A percentile compares a stretch with the other conserved stretches of the same genome.
These are phyloP conservation scores for Yamadazyma nakazawae DNA, from an alignment of 805 yeast species.

Conservation along the genomic window DNA sequence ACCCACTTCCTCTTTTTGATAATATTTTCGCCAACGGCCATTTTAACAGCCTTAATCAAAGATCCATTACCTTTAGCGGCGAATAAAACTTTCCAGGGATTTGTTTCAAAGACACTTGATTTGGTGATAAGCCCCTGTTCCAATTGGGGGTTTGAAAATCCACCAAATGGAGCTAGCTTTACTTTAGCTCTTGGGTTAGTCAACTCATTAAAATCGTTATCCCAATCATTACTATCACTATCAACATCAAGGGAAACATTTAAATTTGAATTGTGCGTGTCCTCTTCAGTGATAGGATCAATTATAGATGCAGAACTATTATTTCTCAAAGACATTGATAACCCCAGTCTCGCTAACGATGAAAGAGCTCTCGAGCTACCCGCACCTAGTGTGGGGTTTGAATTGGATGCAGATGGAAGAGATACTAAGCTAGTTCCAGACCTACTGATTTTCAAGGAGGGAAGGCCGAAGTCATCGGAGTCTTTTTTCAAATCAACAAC, in stretches of 20 bases:
- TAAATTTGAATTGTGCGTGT: slow-evolving; percentile 15
- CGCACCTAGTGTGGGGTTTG: slow-evolving; percentile 1
- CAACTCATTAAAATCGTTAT: slow-evolving; percentile 25
- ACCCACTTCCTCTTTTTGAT: slow-evolving; percentile 59
- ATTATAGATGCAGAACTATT: slow-evolving; percentile 30
- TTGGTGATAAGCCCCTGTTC: slow-evolving; percentile 42
- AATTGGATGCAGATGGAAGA: slow-evolving; percentile 7
- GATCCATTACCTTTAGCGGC: slow-evolving; percentile 83
- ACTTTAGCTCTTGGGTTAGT: slow-evolving; percentile 23
- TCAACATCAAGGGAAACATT: slow-evolving; percentile 4
- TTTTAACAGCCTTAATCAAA: slow-evolving; percentile 73
- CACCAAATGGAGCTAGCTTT: slow-evolving; percentile 65
- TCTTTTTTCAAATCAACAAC: slow-evolving; percentile 34
- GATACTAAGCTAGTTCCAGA: slow-evolving; percentile 23
- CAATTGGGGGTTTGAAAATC: slow-evolving; percentile 62
- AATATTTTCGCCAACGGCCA: slow-evolving; percentile 42
- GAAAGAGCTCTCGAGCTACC: slow-evolving; percentile 14
- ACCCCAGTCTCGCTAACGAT: slow-evolving; percentile 12
- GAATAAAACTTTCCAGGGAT: slow-evolving; percentile 74
- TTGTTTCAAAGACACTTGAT: slow-evolving; percentile 48
- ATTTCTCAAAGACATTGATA: slow-evolving; percentile 19
- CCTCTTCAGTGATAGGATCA: slow-evolving; percentile 21
- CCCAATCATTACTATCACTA: slow-evolving; percentile 19
- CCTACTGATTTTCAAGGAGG: slow-evolving; percentile 35
- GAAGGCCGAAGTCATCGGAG: slow-evolving; percentile 30